Evolutionary conservation across 2,329 filamentous ascomycete genomes (phyloP).

Genomic region (Capronia americana): DNA sequence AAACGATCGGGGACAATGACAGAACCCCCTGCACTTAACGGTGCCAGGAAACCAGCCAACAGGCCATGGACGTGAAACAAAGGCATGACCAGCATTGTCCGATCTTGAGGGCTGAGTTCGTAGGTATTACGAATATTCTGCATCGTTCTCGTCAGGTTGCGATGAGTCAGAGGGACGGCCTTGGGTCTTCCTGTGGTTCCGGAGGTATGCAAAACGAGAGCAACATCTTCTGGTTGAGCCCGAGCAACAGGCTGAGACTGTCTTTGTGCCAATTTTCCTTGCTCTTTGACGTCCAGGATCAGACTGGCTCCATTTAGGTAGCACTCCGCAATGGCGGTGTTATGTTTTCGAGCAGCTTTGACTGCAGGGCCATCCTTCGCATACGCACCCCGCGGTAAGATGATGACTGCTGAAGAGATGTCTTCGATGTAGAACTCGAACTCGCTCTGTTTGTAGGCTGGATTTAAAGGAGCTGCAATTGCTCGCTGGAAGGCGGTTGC

Average conservation of each 20-base stretch:
- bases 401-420: conserved; percentile 76
- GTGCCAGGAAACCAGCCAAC: conserved; percentile 79
- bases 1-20: conserved; percentile 80
- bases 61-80: conserved; percentile 92
- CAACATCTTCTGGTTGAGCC: conserved; percentile 77
- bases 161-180: conserved; percentile 73
- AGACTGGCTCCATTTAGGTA: conserved; percentile 78
- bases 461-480: conserved; percentile 85
- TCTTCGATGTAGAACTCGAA: conserved; percentile 94
- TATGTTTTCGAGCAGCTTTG: conserved; percentile 76
- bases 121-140: conserved; percentile 82
- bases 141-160: conserved; percentile 82
- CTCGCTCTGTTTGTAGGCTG: conserved; percentile 86
- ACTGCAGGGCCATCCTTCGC: conserved; percentile 72
- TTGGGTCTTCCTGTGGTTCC: conserved; percentile 86
- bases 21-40: conserved; percentile 76
- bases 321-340: conserved; percentile 84
- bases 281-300: conserved; percentile 77
- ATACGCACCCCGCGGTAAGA: conserved; percentile 76
- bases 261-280: conserved; percentile 65
- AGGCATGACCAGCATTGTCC: conserved; percentile 88
- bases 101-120: conserved; percentile 70
- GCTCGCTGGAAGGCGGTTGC: conserved; percentile 84
- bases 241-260: conserved; percentile 54
- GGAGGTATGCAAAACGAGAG: conserved; percentile 81